Percentiles rank a stretch among this genome's conserved stretches.
phyloP scores from a whole-genome alignment of 2,329 filamentous ascomycete genomes.

The Trichoderma semiorbis region DNA sequence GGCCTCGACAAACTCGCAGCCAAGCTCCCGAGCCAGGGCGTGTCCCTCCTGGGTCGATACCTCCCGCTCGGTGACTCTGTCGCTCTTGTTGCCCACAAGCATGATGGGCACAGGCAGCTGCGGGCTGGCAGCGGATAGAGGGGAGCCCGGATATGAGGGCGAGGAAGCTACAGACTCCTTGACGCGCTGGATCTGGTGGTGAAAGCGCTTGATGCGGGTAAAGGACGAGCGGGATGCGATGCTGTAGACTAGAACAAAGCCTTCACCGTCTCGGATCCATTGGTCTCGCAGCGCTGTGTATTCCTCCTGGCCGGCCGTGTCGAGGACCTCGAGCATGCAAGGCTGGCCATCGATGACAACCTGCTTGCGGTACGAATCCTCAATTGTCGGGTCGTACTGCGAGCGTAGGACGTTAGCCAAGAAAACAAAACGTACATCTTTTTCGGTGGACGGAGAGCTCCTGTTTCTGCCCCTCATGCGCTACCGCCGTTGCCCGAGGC shows the following conservation, averaged over 20 bases:
- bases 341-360: slow-evolving; percentile 91
- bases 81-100: slow-evolving; percentile 98
- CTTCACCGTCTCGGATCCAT: slow-evolving; percentile 97
- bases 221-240: slow-evolving; percentile 97
- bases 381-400: slow-evolving; percentile 82
- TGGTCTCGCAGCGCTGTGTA: slow-evolving; percentile 95
- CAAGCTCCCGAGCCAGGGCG: slow-evolving; percentile 83
- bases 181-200: slow-evolving; percentile 94
- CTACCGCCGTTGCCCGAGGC: background rate
- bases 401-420: slow-evolving; percentile 11
- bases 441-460: background rate
- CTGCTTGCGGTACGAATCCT: slow-evolving; percentile 84
- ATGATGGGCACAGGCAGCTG: slow-evolving; percentile 83
- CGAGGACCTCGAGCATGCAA: slow-evolving; percentile 95
- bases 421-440: background rate
- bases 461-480: slow-evolving; percentile 15
- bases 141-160: slow-evolving; percentile 72
- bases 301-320: slow-evolving; percentile 97
- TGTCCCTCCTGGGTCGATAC: slow-evolving; percentile 96
- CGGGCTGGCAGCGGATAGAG: slow-evolving; percentile 56
- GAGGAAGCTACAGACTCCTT: slow-evolving; percentile 84
- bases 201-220: slow-evolving; percentile 88
- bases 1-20: slow-evolving; percentile 94
- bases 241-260: slow-evolving; percentile 96
- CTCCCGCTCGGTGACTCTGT: slow-evolving; percentile 91